A percentile compares a stretch with the other conserved stretches of the same genome.
phyloP scores from a whole-genome alignment of 768 basidiomycete genomes.

The Kwoniella shandongensis region DNA sequence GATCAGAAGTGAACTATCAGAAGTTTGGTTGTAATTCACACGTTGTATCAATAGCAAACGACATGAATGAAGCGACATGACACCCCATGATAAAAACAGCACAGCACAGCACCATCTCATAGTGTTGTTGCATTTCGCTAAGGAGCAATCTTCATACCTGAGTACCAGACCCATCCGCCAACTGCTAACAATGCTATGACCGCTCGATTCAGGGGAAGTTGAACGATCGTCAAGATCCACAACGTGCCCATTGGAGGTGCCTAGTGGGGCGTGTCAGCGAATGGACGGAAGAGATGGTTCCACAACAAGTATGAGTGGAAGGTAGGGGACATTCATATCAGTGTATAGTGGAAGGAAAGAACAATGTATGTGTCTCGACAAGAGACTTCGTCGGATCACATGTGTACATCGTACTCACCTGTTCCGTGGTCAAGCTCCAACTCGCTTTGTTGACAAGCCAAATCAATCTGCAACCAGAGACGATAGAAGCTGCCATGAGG shows the following conservation, averaged over 20 bases:
- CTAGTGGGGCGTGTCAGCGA: constrained; percentile 19
- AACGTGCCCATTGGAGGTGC: constrained; percentile 51
- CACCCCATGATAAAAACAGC: not conserved
- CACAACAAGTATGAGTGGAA: no score
- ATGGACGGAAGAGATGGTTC: not conserved
- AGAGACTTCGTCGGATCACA: no score
- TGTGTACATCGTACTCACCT: constrained; percentile 28
- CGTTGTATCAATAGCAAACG: constrained; percentile 1
- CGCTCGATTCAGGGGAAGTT: constrained; percentile 44
- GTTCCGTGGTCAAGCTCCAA: constrained; percentile 42
- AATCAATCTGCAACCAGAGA: constrained; percentile 44
- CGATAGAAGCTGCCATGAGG: constrained; percentile 37
- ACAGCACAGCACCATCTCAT: no score
- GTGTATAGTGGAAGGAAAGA: not conserved
- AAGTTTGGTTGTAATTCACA: not conserved
- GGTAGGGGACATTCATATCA: no score
- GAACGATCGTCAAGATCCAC: constrained; percentile 51
- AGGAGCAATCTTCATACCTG: constrained; percentile 41
- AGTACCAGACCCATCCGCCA: constrained; percentile 39
- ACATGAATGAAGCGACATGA: not conserved
- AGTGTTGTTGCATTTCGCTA: no score
- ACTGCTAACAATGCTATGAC: constrained; percentile 35
- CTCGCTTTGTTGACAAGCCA: constrained; percentile 51
- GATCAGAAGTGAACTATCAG: not conserved
- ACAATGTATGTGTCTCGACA: no score